Percentiles rank a stretch among this genome's conserved stretches.
phyloP scores from a whole-genome alignment of 805 yeast genomes.

The Saccharomycopsis sp. region DNA sequence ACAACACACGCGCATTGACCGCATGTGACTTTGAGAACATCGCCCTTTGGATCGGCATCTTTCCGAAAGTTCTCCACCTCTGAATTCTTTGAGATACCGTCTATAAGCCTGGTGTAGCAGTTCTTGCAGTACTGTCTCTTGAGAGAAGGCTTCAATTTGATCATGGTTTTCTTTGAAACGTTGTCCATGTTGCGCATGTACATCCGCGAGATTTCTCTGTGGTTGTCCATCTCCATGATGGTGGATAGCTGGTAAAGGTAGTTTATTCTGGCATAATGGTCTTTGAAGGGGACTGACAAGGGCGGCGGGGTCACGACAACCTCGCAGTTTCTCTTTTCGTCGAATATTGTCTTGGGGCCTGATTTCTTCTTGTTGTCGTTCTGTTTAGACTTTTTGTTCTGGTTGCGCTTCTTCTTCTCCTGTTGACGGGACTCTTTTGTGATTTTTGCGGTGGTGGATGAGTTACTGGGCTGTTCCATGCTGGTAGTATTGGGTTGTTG shows the following conservation, averaged over 20 bases:
- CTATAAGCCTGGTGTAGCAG: slow-evolving; percentile 11
- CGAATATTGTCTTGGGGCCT: not conserved
- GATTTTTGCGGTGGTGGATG: not conserved
- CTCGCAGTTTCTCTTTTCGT: not conserved
- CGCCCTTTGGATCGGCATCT: not conserved
- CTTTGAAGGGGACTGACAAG: slow-evolving; percentile 1
- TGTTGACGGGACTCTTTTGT: not conserved
- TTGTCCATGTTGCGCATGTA: slow-evolving; percentile 12
- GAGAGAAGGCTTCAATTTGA: slow-evolving; percentile 12
- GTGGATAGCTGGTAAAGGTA: slow-evolving; percentile 17
- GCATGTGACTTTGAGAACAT: not conserved
- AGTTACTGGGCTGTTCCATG: not conserved
- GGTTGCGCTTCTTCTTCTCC: not conserved
- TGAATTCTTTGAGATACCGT: slow-evolving; percentile 5
- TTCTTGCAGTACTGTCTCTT: slow-evolving; percentile 16
- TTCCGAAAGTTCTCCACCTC: not conserved
- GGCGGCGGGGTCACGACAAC: not conserved
- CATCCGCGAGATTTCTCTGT: slow-evolving; percentile 12
- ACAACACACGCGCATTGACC: not conserved
- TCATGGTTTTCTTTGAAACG: slow-evolving; percentile 14
- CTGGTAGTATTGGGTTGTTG: no score
- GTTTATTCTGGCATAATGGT: slow-evolving; percentile 15
- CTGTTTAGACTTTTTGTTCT: not conserved
- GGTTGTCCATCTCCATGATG: not conserved
- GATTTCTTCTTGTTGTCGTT: not conserved